These are phyloP conservation scores for Metarhizium brunneum DNA, from an alignment of 2,329 filamentous ascomycete species.

Conservation along the genomic window DNA sequence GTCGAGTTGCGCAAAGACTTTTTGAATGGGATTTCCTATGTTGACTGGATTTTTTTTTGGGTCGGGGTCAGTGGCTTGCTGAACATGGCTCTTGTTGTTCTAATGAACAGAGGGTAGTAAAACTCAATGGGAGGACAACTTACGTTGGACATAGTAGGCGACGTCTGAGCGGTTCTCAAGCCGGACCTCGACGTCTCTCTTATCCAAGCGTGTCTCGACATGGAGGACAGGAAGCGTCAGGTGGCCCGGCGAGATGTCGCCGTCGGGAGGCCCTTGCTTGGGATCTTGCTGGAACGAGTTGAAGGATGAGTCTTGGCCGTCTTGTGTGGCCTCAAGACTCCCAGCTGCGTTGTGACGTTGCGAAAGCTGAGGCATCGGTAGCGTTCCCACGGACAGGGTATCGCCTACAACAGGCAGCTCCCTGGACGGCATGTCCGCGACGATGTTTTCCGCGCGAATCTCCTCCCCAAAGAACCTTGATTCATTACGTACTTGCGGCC, in stretches of 20 bases:
- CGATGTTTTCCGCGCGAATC: neutral
- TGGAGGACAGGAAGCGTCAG: constrained; percentile 21
- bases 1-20: constrained; percentile 46
- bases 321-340: neutral
- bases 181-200: constrained; percentile 33
- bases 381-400: constrained; percentile 2
- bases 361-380: constrained; percentile 6
- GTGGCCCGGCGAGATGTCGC: constrained; percentile 9
- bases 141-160: constrained; percentile 43
- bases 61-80: neutral
- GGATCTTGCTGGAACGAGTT: neutral
- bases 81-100: neutral
- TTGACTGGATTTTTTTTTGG: constrained; percentile 19
- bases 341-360: neutral
- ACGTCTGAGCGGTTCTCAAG: constrained; percentile 43
- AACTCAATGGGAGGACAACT: constrained; percentile 6
- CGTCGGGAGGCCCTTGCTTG: neutral
- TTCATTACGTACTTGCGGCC: constrained; percentile 8
- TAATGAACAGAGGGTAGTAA: neutral
- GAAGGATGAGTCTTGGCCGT: neutral
- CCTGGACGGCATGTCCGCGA: neutral
- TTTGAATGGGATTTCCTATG: constrained; percentile 45
- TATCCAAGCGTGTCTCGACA: constrained; percentile 23
- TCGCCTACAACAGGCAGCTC: neutral
- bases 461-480: constrained; percentile 3